Percentiles rank a stretch among this genome's conserved stretches.
Evolutionary conservation across 2,329 filamentous ascomycete species (phyloP).

Genomic region (Aspergillus tubingensis): DNA sequence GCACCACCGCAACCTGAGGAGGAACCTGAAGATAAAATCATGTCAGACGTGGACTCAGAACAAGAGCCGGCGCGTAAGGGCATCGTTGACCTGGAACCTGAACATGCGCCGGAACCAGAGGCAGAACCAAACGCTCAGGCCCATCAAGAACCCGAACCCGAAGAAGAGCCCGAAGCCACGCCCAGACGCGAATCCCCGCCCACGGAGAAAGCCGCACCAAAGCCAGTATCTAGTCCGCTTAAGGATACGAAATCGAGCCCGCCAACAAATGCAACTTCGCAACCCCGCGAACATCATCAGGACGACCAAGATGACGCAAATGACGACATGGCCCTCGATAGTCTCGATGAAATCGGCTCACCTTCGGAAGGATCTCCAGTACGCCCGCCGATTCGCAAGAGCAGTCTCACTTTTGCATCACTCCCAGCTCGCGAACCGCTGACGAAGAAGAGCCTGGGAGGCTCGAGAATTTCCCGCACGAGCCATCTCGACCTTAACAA

Average conservation of each 20-base stretch:
- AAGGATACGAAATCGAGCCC: conserved; percentile 17
- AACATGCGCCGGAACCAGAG: neutral
- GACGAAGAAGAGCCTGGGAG: conserved; percentile 78
- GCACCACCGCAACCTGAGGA: conserved; percentile 5
- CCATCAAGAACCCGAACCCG: neutral
- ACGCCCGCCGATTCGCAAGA: conserved; percentile 79
- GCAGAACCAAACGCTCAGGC: neutral
- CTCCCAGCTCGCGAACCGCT: conserved; percentile 88
- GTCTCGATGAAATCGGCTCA: conserved; percentile 50
- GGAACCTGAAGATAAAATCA: neutral
- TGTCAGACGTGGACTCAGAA: conserved; percentile 3
- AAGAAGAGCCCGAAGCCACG: neutral
- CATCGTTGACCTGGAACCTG: neutral
- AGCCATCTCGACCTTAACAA: conserved; percentile 72
- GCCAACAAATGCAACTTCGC: conserved; percentile 18
- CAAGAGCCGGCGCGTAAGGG: neutral
- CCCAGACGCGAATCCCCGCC: neutral
- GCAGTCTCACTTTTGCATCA: conserved; percentile 91
- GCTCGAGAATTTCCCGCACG: conserved; percentile 68
- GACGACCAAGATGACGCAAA: conserved; percentile 28
- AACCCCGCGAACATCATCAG: conserved; percentile 12
- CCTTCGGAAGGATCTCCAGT: conserved; percentile 52
- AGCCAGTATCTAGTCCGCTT: conserved; percentile 13
- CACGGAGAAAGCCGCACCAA: neutral
- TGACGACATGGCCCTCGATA: conserved; percentile 38